Conservation (phyloP, 441 rosid species). For the Aleurites moluccanus region DNA sequence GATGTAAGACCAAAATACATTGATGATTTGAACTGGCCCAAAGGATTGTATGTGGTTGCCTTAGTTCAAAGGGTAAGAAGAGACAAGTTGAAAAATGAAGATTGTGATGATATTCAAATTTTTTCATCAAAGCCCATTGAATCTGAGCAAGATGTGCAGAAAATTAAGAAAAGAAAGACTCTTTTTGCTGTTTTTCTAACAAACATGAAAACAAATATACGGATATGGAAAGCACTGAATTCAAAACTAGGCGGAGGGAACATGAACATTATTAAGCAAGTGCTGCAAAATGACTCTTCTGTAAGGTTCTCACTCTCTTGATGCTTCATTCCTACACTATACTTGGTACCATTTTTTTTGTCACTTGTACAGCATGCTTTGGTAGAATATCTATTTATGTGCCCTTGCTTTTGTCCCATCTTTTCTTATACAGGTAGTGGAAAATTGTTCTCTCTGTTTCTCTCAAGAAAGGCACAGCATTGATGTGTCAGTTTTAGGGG, state of each 20-base stretch:
- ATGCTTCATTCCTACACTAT: no score
- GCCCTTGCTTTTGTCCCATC: no score
- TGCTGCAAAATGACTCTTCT: constrained; percentile 11
- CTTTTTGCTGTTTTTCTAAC: background rate
- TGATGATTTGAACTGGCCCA: constrained; percentile 36
- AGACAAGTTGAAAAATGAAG: background rate
- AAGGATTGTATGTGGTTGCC: constrained; percentile 33
- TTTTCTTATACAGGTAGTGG: constrained; percentile 28
- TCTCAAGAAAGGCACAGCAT: background rate
- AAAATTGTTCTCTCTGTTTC: constrained; percentile 28
- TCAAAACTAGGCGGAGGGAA: background rate
- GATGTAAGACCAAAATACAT: constrained; percentile 31
- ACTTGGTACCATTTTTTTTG: no score
- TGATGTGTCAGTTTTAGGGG: background rate
- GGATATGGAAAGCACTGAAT: constrained; percentile 24
- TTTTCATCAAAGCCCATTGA: constrained; percentile 20
- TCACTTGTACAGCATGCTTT: no score
- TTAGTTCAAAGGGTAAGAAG: constrained; percentile 22
- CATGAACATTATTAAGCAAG: constrained; percentile 1
- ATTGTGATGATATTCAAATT: no score
- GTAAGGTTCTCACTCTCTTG: constrained; percentile 11
- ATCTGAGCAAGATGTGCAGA: background rate
- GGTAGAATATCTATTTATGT: no score
- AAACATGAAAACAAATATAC: background rate
- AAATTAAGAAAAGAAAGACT: constrained; percentile 9